Evolutionary conservation across 306 rosid species (phyloP), one percentile per base, ranked within the genome.

Genomic region (Medicago arabica): DNA sequence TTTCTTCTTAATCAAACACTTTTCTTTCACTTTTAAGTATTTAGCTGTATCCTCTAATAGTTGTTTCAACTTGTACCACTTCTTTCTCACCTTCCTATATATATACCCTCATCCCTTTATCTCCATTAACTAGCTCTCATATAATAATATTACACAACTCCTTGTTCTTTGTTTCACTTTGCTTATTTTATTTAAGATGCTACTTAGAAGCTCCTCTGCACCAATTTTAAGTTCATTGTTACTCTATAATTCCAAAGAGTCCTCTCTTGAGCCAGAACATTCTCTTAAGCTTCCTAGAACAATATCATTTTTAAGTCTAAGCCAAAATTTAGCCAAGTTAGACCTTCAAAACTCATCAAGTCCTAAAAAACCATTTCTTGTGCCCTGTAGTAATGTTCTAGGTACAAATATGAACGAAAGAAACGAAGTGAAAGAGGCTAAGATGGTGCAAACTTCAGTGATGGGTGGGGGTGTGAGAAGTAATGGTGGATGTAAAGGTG

Each of bases 191-290:
- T 38, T 7, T 34, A 88, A 51, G 65, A 91, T 94, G 97, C 82
- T 86, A 68, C 89, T 88, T 34, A 83, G 92, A 83, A 92, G 90
- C 74, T 87, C 87, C 23, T 90, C 91, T 0, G 46, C 96, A 13
- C 92, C 95, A 36, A 81, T 87, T 78, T 84, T 66, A 75, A 85
- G 84, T 44, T 90, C 98, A 64, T 78, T 86, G 84, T 36, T 77
- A 12, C 82, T 69, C 47, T 88, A 74, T 61, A 28, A 28, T 72
- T 78, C 78, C 69, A 86, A 72, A 55, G 89, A 72, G 2, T 66
- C 86, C 9, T 82, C 82, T 60, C 62, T 75, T 1, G 94, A 87
- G 25, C 58, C 83, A 16, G 88, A 87, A 34, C 78, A 67, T 2
- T 10, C 65, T 75, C 81, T 80, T 72, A 85, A 82, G 1, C 87